Evolutionary conservation across 2,329 filamentous ascomycete genomes (phyloP).

Genomic region (Fusarium liriodendri): DNA sequence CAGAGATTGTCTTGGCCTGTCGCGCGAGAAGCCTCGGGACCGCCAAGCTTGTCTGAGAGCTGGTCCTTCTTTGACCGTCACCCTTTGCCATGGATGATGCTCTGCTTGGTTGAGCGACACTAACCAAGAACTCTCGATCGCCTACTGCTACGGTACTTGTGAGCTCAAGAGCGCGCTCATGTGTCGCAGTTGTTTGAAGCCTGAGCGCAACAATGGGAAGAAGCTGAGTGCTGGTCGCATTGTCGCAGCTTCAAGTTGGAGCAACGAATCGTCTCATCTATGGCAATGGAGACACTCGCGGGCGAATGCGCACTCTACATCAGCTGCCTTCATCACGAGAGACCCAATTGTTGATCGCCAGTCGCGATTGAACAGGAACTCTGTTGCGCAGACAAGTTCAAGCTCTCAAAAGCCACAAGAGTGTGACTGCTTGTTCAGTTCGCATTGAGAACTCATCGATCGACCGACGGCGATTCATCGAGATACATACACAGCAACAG

Average conservation of each 20-base stretch:
- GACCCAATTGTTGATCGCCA: not conserved
- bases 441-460: not conserved
- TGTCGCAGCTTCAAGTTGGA: not conserved
- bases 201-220: not conserved
- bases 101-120: not conserved
- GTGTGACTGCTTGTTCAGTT: not conserved
- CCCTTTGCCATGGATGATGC: not conserved
- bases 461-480: not conserved
- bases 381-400: not conserved
- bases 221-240: not conserved
- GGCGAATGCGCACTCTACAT: not conserved
- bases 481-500: not conserved
- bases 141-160: not conserved
- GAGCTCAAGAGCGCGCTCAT: not conserved
- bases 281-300: not conserved
- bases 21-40: not conserved
- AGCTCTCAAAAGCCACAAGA: not conserved
- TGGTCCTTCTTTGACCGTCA: not conserved
- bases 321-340: not conserved
- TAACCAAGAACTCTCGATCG: not conserved
- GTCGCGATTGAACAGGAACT: not conserved
- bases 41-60: not conserved
- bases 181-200: not conserved
- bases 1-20: not conserved
- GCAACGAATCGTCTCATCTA: not conserved